A percentile compares a stretch with the other conserved stretches of the same genome.
phyloP scores from a whole-genome alignment of 192 early-diverging fungal species.

The Backusella westeae region DNA sequence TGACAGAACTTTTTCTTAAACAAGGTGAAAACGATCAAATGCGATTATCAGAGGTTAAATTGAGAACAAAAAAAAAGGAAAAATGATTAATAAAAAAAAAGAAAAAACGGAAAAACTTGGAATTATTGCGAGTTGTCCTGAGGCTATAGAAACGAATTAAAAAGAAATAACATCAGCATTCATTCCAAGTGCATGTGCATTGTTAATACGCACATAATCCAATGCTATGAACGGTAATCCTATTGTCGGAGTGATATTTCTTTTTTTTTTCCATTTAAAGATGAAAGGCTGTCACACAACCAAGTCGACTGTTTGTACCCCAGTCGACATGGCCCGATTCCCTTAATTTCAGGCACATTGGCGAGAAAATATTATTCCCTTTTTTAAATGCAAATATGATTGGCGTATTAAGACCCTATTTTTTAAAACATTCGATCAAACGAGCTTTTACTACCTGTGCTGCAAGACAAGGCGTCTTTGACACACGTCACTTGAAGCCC shows the following conservation, averaged over 20 bases:
- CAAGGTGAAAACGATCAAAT: background rate
- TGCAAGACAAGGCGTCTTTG: background rate
- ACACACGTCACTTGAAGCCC: background rate
- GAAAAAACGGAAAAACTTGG: background rate
- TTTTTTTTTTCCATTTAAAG: background rate
- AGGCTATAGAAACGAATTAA: background rate
- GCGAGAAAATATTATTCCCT: background rate
- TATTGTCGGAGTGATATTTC: background rate
- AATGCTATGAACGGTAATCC: too few species aligned
- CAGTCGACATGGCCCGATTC: background rate
- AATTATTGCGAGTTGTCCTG: background rate
- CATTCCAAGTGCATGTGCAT: background rate
- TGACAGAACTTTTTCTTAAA: background rate
- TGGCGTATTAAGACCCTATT: background rate
- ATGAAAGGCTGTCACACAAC: background rate
- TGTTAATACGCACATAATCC: too few species aligned
- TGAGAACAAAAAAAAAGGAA: background rate
- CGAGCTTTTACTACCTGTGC: conserved; percentile 4
- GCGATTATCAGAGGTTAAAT: background rate
- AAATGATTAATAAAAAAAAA: background rate
- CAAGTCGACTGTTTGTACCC: background rate
- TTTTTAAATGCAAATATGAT: conserved; percentile 1
- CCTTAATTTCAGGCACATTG: background rate
- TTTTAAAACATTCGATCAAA: background rate
- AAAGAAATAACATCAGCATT: background rate